Conservation (phyloP, 257 asterid genomes). For the Solanum pimpinellifolium region DNA sequence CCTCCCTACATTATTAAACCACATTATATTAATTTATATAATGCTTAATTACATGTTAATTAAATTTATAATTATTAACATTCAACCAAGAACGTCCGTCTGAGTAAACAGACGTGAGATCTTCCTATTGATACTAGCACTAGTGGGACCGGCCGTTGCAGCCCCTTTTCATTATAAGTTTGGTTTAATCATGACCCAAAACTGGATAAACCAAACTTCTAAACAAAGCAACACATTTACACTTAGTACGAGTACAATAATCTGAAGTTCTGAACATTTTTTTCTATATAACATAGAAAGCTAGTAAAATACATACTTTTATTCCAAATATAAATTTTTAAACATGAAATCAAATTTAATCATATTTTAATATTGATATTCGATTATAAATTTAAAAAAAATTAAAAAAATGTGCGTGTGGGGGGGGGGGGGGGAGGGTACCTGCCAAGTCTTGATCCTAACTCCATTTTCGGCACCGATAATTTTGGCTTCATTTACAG, state of each 20-base stretch:
- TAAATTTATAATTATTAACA: neutral
- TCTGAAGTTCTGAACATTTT: neutral
- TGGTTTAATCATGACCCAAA: neutral
- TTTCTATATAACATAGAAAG: neutral
- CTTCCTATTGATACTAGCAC: no score
- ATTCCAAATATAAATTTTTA: neutral
- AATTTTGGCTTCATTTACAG: constrained; percentile 51
- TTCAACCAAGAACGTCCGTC: no score
- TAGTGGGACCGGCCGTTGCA: no score
- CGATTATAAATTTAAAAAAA: neutral
- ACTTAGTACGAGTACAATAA: neutral
- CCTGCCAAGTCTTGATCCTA: constrained; percentile 94
- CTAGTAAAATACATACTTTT: constrained; percentile 7
- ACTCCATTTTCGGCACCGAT: constrained; percentile 66
- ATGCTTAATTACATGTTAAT: neutral
- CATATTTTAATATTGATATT: neutral
- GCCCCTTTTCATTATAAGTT: neutral
- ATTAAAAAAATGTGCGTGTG: no score
- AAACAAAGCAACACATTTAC: neutral
- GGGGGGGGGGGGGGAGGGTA: neutral
- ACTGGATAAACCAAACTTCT: neutral
- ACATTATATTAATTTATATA: neutral
- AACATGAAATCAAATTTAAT: neutral
- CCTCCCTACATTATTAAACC: constrained; percentile 49
- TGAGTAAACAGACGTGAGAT: no score